Conservation (phyloP, 768 basidiomycete genomes). For the Naganishia friedmannii region DNA sequence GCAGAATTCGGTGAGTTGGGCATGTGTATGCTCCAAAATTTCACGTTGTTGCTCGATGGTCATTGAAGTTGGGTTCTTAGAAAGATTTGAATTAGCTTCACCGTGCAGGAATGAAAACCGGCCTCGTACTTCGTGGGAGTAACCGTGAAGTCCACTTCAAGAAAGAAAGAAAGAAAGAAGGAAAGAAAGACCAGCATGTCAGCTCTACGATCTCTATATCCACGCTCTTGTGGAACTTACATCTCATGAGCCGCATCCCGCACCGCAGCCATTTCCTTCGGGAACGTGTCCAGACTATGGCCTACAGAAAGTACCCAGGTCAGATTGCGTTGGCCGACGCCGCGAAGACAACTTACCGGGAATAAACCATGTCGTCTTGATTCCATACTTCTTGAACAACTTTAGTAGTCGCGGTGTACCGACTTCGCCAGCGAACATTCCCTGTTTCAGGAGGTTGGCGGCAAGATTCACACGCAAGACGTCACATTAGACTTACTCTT, state of each 20-base stretch:
- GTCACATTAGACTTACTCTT: too few species aligned
- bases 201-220: too few species aligned
- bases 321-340: not conserved
- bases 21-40: slow-evolving; percentile 65
- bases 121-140: slow-evolving; percentile 64
- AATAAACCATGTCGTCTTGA: slow-evolving; percentile 71
- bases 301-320: slow-evolving; percentile 50
- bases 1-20: slow-evolving; percentile 67
- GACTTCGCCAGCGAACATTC: slow-evolving; percentile 74
- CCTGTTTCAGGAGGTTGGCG: slow-evolving; percentile 45
- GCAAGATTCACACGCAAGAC: too few species aligned
- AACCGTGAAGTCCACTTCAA: slow-evolving; percentile 66
- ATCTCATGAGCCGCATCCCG: slow-evolving; percentile 73
- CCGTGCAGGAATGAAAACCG: slow-evolving; percentile 9
- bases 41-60: slow-evolving; percentile 67
- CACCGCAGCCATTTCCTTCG: slow-evolving; percentile 65
- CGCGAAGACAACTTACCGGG: slow-evolving; percentile 56
- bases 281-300: slow-evolving; percentile 73
- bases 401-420: slow-evolving; percentile 67
- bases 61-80: slow-evolving; percentile 62
- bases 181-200: too few species aligned
- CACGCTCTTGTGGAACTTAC: too few species aligned
- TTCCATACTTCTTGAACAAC: slow-evolving; percentile 68
- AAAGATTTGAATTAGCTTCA: not conserved
- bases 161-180: too few species aligned